Conservation (phyloP, 768 basidiomycete genomes). For the Termitomyces heimii region DNA sequence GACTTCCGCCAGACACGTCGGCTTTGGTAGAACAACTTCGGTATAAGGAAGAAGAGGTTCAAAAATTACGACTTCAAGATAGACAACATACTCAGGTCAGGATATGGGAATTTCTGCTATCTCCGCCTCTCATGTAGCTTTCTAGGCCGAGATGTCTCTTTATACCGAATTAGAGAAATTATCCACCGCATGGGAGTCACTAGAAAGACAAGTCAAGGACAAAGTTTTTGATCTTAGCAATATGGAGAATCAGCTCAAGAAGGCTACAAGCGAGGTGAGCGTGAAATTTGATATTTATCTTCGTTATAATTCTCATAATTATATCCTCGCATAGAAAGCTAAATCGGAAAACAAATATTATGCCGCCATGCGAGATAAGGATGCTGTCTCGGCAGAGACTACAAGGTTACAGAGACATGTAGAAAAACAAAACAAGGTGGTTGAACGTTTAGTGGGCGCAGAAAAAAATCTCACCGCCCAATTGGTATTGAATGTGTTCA, state of each 20-base stretch:
- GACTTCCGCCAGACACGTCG: conserved; percentile 43
- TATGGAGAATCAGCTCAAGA: conserved; percentile 68
- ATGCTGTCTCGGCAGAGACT: conserved; percentile 71
- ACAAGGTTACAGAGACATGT: conserved; percentile 50
- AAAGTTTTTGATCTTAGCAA: conserved; percentile 80
- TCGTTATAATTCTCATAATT: not conserved
- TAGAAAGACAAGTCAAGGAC: conserved; percentile 75
- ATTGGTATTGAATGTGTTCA: conserved; percentile 40
- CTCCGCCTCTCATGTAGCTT: conserved; percentile 7
- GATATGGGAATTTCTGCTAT: not conserved
- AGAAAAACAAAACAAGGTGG: conserved; percentile 43
- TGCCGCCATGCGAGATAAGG: conserved; percentile 84
- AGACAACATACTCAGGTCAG: conserved; percentile 61
- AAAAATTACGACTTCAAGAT: conserved; percentile 54
- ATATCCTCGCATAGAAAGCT: conserved; percentile 60
- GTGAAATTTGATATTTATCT: conserved; percentile 44
- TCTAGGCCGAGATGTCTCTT: conserved; percentile 66
- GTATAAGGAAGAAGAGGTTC: conserved; percentile 64
- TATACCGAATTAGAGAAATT: conserved; percentile 84
- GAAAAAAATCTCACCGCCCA: conserved; percentile 57
- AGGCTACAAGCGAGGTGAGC: conserved; percentile 72
- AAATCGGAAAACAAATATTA: conserved; percentile 96
- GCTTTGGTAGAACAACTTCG: conserved; percentile 50
- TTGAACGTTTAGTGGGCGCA: conserved; percentile 60
- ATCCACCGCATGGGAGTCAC: conserved; percentile 79